Base-by-base conservation (phyloP, 805 yeast genomes). In the Zygosaccharomyces rouxii region DNA sequence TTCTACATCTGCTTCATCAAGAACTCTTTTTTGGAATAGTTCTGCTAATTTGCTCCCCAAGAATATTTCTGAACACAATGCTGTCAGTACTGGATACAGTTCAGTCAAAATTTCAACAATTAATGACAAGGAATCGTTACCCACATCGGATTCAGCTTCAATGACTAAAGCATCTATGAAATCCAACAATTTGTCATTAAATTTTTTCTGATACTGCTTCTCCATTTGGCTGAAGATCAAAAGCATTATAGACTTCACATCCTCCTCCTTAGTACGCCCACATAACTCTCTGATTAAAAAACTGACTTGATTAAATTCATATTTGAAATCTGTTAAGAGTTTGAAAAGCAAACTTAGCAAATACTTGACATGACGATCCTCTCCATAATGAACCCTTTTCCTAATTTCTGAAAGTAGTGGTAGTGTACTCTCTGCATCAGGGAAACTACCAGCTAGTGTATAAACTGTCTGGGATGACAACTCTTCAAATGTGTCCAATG, bases 11-110 rank as follows among this genome's bases (percentile, higher is more conserved):
- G 54, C 48, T 6, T 52, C 21, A 31, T 39, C 35, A 23, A 51
- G 21, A 10, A 57, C 55, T 37, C 54, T 56, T n/a, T 46, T 44
- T 35, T 51, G 53, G 2, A 71, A 45, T 11, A 66, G 35, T 4
- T 49, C 51, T 26, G 61, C 68, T 4, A 71, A 48, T 28, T 59
- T 55, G 5, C 59, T 55, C 23, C 66, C 55, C 14, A 60, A 33
- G 42, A 71, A 62, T 14, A 71, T 48, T 19, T 49, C 52, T 5
- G 67, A 62, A 49, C 68, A 67, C 18, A 60, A 38, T 5, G 58
- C 38, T 0, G 66, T 57, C 23, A 61, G 53, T 1, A 55, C 61
- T 14, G 69, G 67, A 39, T 61, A 64, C 14, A 67, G 42, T 42
- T 57, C 60, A 3, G 55, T 55, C 21, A 67, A 45, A 11, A 58